Conservation (phyloP, 1,139 yeast genomes). For the Entelexis paramagnoliae region DNA sequence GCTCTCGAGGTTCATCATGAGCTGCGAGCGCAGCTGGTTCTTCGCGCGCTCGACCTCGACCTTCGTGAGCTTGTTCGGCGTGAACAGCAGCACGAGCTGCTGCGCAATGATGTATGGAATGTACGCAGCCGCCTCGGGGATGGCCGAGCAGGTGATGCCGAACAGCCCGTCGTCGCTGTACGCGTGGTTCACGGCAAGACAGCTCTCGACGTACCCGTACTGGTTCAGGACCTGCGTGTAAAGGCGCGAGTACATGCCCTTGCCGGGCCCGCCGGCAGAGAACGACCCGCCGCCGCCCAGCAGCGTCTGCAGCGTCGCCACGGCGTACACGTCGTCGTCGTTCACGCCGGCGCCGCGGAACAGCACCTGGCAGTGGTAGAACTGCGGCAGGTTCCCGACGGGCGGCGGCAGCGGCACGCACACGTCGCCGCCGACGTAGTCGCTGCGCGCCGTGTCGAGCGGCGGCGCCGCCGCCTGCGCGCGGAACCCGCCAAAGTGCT, state of each 20-base stretch:
- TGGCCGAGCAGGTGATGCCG: conserved; percentile 77
- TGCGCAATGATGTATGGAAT: conserved; percentile 71
- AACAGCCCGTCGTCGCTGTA: conserved; percentile 85
- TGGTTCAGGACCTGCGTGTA: conserved; percentile 86
- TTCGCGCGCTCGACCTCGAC: conserved; percentile 81
- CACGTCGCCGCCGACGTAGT: conserved; percentile 69
- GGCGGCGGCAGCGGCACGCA: conserved; percentile 53
- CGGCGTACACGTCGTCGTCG: conserved; percentile 79
- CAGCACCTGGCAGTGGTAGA: conserved; percentile 77
- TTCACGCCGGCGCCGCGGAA: conserved; percentile 80
- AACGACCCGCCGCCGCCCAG: conserved; percentile 98
- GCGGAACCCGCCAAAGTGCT: conserved; percentile 55
- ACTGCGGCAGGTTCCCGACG: conserved; percentile 64
- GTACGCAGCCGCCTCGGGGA: conserved; percentile 77
- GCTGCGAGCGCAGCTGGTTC: conserved; percentile 79
- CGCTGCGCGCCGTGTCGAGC: conserved; percentile 36
- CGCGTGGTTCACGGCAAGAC: conserved; percentile 80
- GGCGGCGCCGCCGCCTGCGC: conserved; percentile 27
- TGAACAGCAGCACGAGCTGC: conserved; percentile 59
- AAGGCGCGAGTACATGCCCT: conserved; percentile 93
- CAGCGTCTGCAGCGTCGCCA: conserved; percentile 81
- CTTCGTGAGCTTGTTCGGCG: conserved; percentile 47
- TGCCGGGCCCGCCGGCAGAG: conserved; percentile 99
- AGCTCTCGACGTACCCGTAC: conserved; percentile 83
- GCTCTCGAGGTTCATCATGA: conserved; percentile 87